phyloP scores from a whole-genome alignment of 371 early-diverging fungal genomes.

The Mortierella sp. region DNA sequence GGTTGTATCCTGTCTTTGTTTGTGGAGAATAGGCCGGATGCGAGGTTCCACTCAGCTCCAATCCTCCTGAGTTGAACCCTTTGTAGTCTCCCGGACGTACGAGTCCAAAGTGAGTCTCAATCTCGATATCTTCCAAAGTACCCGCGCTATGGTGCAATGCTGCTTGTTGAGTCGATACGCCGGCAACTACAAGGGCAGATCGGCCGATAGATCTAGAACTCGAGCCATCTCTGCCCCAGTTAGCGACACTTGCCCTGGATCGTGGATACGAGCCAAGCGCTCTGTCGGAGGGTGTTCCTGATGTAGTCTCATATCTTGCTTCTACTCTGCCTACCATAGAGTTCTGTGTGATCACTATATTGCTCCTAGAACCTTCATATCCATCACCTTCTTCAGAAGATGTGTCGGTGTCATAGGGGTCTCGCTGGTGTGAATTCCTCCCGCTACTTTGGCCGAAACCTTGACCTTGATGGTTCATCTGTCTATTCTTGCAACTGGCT shows the following conservation, averaged over 20 bases:
- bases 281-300: not conserved
- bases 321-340: not conserved
- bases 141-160: not conserved
- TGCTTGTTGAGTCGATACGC: not conserved
- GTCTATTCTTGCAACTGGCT: not conserved
- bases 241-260: not conserved
- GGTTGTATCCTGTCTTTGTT: constrained; percentile 4
- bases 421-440: not conserved
- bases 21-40: constrained; percentile 2
- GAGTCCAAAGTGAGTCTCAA: constrained; percentile 40
- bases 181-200: constrained; percentile 17
- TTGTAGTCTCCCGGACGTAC: constrained; percentile 13
- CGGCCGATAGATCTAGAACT: constrained; percentile 21
- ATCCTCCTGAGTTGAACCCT: constrained; percentile 43
- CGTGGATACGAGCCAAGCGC: not conserved
- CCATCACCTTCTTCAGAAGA: not conserved
- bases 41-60: constrained; percentile 16
- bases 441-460: not conserved
- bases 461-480: not conserved
- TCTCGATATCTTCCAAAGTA: constrained; percentile 23
- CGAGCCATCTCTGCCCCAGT: constrained; percentile 33
- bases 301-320: not conserved
- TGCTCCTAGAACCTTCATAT: not conserved
- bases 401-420: not conserved
- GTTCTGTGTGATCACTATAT: no score